phyloP scores from a whole-genome alignment of 139 green algal genomes.

The Tetraselmis striata region DNA sequence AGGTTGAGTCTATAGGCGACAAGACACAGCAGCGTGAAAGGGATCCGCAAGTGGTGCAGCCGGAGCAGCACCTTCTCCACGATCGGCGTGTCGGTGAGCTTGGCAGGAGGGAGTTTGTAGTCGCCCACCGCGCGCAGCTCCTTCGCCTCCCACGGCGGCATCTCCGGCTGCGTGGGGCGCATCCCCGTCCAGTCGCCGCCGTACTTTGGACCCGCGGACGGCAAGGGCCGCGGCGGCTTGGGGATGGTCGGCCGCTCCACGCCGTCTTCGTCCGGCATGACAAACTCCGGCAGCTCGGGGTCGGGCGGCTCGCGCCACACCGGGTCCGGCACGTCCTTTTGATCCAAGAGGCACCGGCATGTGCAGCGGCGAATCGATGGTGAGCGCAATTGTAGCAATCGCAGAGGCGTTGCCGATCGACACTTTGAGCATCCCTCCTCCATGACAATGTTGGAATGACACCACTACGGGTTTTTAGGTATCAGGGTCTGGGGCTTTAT shows the following conservation, averaged over 20 bases:
- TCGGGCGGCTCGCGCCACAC: neutral
- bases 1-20: no score
- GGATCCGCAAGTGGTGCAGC: neutral
- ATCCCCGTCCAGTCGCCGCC: constrained; percentile 51
- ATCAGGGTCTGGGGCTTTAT: no score
- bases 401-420: no score
- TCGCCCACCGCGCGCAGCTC: neutral
- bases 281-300: constrained; percentile 33
- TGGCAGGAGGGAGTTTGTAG: neutral
- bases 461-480: no score
- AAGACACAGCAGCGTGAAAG: no score
- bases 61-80: neutral
- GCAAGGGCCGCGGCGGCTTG: constrained; percentile 16
- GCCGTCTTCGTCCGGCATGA: constrained; percentile 6
- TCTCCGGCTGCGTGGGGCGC: constrained; percentile 32
- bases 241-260: constrained; percentile 26
- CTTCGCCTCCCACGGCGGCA: constrained; percentile 1
- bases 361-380: no score
- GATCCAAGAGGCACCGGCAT: no score
- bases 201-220: constrained; percentile 28
- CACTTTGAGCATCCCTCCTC: no score
- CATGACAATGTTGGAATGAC: no score
- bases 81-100: neutral
- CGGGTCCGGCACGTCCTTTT: constrained; percentile 12
- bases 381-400: no score